Percentiles rank a stretch among this genome's conserved stretches.
phyloP scores from a whole-genome alignment of 495 filamentous ascomycete genomes.

The Polyplosphaeria fusca region DNA sequence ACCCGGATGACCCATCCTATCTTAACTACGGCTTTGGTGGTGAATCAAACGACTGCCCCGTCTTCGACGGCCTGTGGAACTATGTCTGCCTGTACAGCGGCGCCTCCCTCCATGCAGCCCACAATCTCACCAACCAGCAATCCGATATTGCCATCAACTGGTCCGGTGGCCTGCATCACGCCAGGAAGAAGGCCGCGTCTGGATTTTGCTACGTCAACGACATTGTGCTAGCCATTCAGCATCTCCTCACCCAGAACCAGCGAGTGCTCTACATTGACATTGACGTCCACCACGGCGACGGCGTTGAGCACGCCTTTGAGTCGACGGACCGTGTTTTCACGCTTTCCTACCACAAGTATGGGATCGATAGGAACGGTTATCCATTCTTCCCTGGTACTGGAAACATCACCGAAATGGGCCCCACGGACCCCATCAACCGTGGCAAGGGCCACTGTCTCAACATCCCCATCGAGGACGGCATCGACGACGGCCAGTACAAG shows the following conservation, averaged over 20 bases:
- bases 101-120: slow-evolving; percentile 84
- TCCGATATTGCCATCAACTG: slow-evolving; percentile 97
- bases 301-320: slow-evolving; percentile 95
- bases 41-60: slow-evolving; percentile 74
- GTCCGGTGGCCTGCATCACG: slow-evolving; percentile 97
- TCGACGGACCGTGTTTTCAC: slow-evolving; percentile 95
- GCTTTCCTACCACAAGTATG: slow-evolving; percentile 95
- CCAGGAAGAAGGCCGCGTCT: slow-evolving; percentile 87
- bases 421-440: slow-evolving; percentile 56
- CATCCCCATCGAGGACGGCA: slow-evolving; percentile 70
- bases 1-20: slow-evolving; percentile 42
- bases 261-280: slow-evolving; percentile 98
- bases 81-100: slow-evolving; percentile 94
- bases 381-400: slow-evolving; percentile 73
- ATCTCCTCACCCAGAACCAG: slow-evolving; percentile 80
- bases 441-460: slow-evolving; percentile 65
- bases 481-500: slow-evolving; percentile 88
- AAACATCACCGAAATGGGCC: slow-evolving; percentile 57
- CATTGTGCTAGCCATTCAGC: slow-evolving; percentile 91
- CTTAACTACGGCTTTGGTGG: slow-evolving; percentile 73
- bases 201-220: slow-evolving; percentile 99
- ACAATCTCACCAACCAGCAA: slow-evolving; percentile 79
- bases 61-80: slow-evolving; percentile 92
- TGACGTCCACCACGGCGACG: slow-evolving; percentile 96
- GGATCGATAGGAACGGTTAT: slow-evolving; percentile 52